Evolutionary conservation across 2,329 filamentous ascomycete genomes (phyloP), one percentile per base, ranked within the genome.

Genomic region (Colletotrichum spinosum): DNA sequence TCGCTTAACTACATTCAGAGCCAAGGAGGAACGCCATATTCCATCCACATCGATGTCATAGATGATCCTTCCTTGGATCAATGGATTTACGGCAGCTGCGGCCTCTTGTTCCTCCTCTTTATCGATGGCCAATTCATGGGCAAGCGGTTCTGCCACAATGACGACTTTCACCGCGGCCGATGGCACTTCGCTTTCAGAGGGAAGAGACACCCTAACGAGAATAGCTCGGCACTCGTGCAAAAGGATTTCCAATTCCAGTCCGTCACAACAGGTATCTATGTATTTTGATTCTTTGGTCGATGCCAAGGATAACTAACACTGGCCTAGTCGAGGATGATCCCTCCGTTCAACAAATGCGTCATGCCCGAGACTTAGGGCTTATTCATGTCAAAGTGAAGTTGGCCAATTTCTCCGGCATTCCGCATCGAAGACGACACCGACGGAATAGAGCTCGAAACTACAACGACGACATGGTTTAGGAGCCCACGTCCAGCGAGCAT

Each of bases 1-100:
- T 33, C 64, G 35, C 41, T 55, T 42, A 50, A 74, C 51, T 78
- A 76, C 55, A 72, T 78, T 38, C 72, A 78, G 67, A 73, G 72
- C 7, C 42, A 69, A 11, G 70, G 75, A 35, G 55, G 74, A 13
- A 48, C 69, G 13, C 55, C 70, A 11, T 78, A 77, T 56, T 35
- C 67, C 4, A 44, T 77, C 35, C 17, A 38, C 4, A 11, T 71
- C 12, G 38, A 57, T 1, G 52, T 76, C 1, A 7, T 57, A 25
- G 15, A 67, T 2, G 56, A 62, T 6, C 8, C 8, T 7, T 57
- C 37, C 34, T 25, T 77, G 6, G 59, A 76, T 52, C 9, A 64
- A 2, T 76, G 72, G 72, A 64, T 70, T 11, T 71, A 71, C 42
- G 67, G 61, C 10, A 55, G 70, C 7, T 66, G 73, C 25, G 25